Conservation (phyloP, 352 stramenopile species). For the Hyaloperonospora arabidopsidis region DNA sequence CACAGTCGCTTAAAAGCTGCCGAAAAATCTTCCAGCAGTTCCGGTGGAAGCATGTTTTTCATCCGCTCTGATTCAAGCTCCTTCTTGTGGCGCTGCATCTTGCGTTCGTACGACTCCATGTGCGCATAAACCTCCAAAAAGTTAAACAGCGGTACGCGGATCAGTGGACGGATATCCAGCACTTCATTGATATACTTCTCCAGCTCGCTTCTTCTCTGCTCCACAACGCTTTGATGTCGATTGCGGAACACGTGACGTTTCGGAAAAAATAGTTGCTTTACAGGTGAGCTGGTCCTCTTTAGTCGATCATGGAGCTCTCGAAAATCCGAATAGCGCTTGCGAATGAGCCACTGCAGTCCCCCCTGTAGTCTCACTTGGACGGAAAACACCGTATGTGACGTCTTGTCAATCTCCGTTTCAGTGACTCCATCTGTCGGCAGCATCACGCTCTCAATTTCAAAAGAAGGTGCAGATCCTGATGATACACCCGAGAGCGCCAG, state of each 20-base stretch:
- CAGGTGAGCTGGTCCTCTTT: constrained; percentile 62
- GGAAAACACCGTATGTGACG: constrained; percentile 73
- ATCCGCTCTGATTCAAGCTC: constrained; percentile 81
- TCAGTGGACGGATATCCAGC: constrained; percentile 68
- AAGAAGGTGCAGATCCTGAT: constrained; percentile 43
- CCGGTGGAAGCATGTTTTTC: constrained; percentile 70
- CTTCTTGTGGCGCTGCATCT: constrained; percentile 79
- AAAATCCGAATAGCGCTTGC: constrained; percentile 87
- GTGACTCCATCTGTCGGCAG: constrained; percentile 60
- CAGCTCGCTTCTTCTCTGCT: constrained; percentile 74
- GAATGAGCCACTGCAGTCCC: constrained; percentile 81
- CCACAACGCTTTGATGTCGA: constrained; percentile 77
- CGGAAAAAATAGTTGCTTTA: constrained; percentile 79
- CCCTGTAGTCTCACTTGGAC: constrained; percentile 73
- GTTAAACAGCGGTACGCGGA: constrained; percentile 82
- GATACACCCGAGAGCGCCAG: constrained; percentile 34
- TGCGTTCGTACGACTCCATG: constrained; percentile 83
- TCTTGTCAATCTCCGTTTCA: constrained; percentile 76
- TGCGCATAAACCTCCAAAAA: constrained; percentile 84
- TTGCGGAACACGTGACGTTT: constrained; percentile 84
- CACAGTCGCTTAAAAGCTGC: constrained; percentile 71
- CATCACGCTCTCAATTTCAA: constrained; percentile 80
- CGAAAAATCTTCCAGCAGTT: constrained; percentile 64
- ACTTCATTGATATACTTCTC: constrained; percentile 87
- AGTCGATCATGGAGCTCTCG: constrained; percentile 78